Base-by-base conservation (phyloP, 78 protist species). In the Dictyostelium firmibasis region DNA sequence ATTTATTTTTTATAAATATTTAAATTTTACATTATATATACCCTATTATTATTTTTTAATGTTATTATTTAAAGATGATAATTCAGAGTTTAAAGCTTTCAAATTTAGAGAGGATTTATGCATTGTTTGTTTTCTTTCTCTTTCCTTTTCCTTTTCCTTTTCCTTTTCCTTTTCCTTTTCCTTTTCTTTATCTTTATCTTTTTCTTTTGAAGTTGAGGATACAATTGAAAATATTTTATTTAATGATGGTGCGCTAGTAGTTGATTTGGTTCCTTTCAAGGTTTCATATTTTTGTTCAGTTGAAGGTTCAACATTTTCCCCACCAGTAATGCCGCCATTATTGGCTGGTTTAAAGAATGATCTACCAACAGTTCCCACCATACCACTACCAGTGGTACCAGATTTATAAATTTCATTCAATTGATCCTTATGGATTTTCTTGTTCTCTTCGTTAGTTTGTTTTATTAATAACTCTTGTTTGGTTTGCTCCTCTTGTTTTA, bases 181-280 rank as follows among this genome's bases (percentile, higher is more conserved):
- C 36, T 86, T 86, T 33, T 67, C 47, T 31, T 67, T 67, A 20
- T 85, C 82, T 14, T 72, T 72, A 8, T 85, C 91, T 44, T 85
- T 85, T 7, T 86, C 92, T 57, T 86, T 86, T 33, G 60, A n/a
- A 31, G 25, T 35, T 29, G 41, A 44, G 0, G 50, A 53, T 4
- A 47, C 77, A 35, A 27, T 47, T n/a, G 94, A 81, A 31, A 89
- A 89, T 50, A 89, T 89, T 53, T 89, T 89, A 85, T 89, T 89
- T 18, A 89, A 81, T 69, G 94, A 81, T 8, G 94, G 94, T 20
- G 94, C 64, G 25, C 86, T 72, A 1, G 47, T 33, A 31, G n/a
- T 20, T 36, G 78, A 18, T 38, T 86, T 86, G 31, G 57, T 47
- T 60, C 50, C 27, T 36, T 29, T 33, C 27, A 76, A 13, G 23